Evolutionary conservation across 257 asterid species (phyloP), one percentile per base, ranked within the genome.

Genomic region (Leonotis leonurus): DNA sequence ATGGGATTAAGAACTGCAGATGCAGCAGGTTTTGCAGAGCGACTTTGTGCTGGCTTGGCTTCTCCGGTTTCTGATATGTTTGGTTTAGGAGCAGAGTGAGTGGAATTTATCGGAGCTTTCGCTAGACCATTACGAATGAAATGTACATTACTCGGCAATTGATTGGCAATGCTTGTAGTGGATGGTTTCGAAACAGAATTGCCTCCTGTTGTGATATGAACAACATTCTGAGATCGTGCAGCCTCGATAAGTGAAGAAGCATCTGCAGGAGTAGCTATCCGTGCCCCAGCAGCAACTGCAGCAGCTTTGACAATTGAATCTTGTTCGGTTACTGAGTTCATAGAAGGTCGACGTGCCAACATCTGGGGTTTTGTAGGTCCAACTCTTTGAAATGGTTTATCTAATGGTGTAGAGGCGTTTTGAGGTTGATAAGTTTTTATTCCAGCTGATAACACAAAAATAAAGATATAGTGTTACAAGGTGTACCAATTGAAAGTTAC

Each of bases 281-380:
- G 90, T 18, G 95, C 85, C 66, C 96, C 96, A 37, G 93, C 97
- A 67, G 86, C 93, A 66, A 87, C 83, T 53, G 93, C 96, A 51
- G 93, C 84, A 44, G 88, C 90, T 85, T 85, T 87, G 72, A 81
- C 82, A 87, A 81, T 64, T 56, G 93, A 79, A 68, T 81, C 90
- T 3, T 75, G 76, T 44, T 62, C 72, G 12, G 73, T 35, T 57
- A 72, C 49, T 11, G 83, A 70, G 36, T 70, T 77, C 54, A 72
- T 46, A 4, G 78, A 45, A 26, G 83, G 76, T 37, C 70, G 73
- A 67, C 70, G 69, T 5, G 76, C 49, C 54, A 70, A 66, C 62
- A 37, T 6, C 65, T 75, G 78, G 55, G 76, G 50, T 48, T 68
- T 78, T 21, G 70, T 20, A 25, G 75, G 78, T 53, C 69, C 82